phyloP scores from a whole-genome alignment of 169 alveolate species.

The Cryptosporidium ubiquitum region DNA sequence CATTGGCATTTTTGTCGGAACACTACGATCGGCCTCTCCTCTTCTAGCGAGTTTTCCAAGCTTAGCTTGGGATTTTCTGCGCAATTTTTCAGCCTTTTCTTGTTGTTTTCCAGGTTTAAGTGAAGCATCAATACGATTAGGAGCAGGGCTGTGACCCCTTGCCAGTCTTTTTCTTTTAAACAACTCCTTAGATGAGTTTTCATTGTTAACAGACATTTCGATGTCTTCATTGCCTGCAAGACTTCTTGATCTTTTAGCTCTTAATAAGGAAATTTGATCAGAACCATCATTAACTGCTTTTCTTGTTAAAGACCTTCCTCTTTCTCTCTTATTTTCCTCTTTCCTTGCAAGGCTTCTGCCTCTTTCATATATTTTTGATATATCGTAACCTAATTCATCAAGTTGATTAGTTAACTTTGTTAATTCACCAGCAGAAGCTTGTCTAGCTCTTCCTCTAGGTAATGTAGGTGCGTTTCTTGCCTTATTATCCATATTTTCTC shows the following conservation, averaged over 20 bases:
- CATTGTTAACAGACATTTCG: conserved; percentile 3
- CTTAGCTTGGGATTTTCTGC: conserved; percentile 75
- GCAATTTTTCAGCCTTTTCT: conserved; percentile 75
- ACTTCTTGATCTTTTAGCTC: conserved; percentile 37
- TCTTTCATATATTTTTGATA: conserved; percentile 38
- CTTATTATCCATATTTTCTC: conserved; percentile 70
- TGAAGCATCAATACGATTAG: conserved; percentile 74
- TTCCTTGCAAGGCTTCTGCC: conserved; percentile 55
- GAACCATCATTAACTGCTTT: neutral
- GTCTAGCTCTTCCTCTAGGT: conserved; percentile 72
- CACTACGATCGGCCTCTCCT: conserved; percentile 92
- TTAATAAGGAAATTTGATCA: neutral
- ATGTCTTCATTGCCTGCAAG: conserved; percentile 5
- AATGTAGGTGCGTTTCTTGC: conserved; percentile 66
- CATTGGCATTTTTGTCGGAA: conserved; percentile 90
- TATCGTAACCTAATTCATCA: conserved; percentile 48
- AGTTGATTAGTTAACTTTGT: conserved; percentile 44
- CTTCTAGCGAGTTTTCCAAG: conserved; percentile 79
- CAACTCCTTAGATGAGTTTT: conserved; percentile 1
- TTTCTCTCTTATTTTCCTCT: conserved; percentile 53
- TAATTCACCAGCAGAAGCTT: conserved; percentile 40
- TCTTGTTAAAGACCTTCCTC: conserved; percentile 68
- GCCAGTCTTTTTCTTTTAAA: conserved; percentile 69
- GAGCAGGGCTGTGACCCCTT: conserved; percentile 73
- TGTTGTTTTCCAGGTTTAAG: conserved; percentile 75